phyloP scores from a whole-genome alignment of 345 rosid genomes.

The Toxicodendron radicans region DNA sequence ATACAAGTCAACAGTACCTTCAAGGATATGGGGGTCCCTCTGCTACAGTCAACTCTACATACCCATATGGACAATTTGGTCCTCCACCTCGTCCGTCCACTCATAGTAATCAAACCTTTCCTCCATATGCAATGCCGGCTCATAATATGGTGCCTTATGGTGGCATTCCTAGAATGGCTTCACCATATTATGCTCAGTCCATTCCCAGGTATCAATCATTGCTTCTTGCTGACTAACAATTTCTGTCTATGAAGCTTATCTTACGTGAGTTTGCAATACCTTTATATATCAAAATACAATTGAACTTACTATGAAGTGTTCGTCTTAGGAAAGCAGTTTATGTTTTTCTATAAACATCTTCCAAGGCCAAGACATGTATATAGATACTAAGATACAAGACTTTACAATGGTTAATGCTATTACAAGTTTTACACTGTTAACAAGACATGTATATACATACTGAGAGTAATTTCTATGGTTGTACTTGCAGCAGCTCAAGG shows the following conservation, averaged over 20 bases:
- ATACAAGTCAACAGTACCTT: conserved; percentile 31
- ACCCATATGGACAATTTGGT: conserved; percentile 32
- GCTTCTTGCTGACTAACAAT: conserved; percentile 28
- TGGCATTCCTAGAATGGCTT: background rate
- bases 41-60: conserved; percentile 19
- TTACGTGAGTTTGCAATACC: too few relatives aligned
- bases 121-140: conserved; percentile 25
- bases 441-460: too few relatives aligned
- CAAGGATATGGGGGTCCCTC: conserved; percentile 29
- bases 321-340: too few relatives aligned
- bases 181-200: conserved; percentile 12
- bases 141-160: conserved; percentile 30
- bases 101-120: conserved; percentile 27
- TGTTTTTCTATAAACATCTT: too few relatives aligned
- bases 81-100: conserved; percentile 28
- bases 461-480: too few relatives aligned
- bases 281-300: background rate
- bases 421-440: too few relatives aligned
- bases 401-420: too few relatives aligned
- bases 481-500: too few relatives aligned
- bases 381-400: too few relatives aligned
- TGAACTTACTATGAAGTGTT: too few relatives aligned
- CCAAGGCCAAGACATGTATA: too few relatives aligned
- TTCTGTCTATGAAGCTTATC: background rate
- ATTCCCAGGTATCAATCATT: conserved; percentile 34